Base-by-base conservation (phyloP, 106 monocot species). In the Narthecium ossifragum region DNA sequence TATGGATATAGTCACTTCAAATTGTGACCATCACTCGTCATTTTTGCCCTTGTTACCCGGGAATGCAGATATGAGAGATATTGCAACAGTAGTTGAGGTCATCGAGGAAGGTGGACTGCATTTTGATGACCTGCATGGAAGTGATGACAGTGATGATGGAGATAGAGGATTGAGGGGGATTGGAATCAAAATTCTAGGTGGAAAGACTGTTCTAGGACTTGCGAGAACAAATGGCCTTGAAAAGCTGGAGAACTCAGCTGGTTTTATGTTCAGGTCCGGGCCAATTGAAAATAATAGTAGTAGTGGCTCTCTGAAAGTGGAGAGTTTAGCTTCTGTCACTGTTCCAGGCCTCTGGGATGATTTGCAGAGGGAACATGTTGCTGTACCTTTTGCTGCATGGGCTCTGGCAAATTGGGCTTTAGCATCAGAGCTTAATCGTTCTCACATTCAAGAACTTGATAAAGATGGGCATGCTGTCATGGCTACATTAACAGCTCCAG, bases 301-400 rank as follows among this genome's bases (percentile, higher is more conserved):
- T n/a, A n/a, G n/a, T 39, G 34, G 46, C 51, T 47, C 72, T 5
- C 39, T 47, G 20, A 73, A 63, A 57, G 15, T 69, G 46, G 71
- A 72, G 23, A 60, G 48, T 18, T 22, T 68, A 45, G 18, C 54
- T 77, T 66, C 73, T 48, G 24, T 17, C 59, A 49, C 84, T 23
- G 77, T 77, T 23, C 98, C 98, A 15, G 98, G 98, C 3, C 77
- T 98, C 0, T 98, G 91, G 98, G 98, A 98, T 79, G 98, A 98
- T 73, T 68, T 98, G 57, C 90, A 91, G 65, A 73, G 91, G 67
- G 98, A 98, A 63, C 82, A 98, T 71, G 74, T 98, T 45, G 91
- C 98, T 64, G 81, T 98, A 53, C 98, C 98, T 58, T 98, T 98
- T 87, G 98, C 98, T 76, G 83, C 86, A 61, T 98, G 98, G 98